Evolutionary conservation across 164 flowering plant species (phyloP), one percentile per base, ranked within the genome.

Genomic region (Berberis thunbergii): DNA sequence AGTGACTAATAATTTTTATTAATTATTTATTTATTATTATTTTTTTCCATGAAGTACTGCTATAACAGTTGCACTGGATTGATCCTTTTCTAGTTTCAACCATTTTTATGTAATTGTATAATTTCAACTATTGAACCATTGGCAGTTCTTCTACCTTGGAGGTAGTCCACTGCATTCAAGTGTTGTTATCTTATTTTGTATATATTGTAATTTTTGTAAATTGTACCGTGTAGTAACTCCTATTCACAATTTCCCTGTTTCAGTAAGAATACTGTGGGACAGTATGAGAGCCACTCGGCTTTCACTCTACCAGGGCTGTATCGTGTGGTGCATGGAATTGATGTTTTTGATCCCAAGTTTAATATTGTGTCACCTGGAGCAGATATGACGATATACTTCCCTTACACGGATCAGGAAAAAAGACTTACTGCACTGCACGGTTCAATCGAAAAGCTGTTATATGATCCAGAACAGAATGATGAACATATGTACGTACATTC

Each of bases 271-370:
- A 84, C 91, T 6, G 90, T 94, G 66, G 97, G 99, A 53, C 97
- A 94, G 69, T 91, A 94, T 72, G 99, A 91, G 78, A 94, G 92
- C 75, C 99, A 91, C 76, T 67, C 79, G 41, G 82, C 94, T 54
- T 94, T 89, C 76, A 91, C 96, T 50, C 86, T 94, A 64, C 99
- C 99, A 40, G 97, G 91, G 45, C 80, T 83, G 5, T 94, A 89
- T 64, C 81, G 99, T 42, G 96, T 94, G 57, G 99, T 94, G 63
- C 96, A 91, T 71, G 99, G 99, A 39, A 82, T 94, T 76, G 90
- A 94, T 83, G 97, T 91, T 64, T 94, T 89, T 69, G 99, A 94
- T 80, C 97, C 99, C 9, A 94, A 94, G 85, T 91, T 94, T 84
- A 94, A 94, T 69, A 89, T 94, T 67, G 97, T 94, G 54, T 91